Conservation (phyloP, 768 basidiomycete species). For the Rhodotorula kratochvilovae region DNA sequence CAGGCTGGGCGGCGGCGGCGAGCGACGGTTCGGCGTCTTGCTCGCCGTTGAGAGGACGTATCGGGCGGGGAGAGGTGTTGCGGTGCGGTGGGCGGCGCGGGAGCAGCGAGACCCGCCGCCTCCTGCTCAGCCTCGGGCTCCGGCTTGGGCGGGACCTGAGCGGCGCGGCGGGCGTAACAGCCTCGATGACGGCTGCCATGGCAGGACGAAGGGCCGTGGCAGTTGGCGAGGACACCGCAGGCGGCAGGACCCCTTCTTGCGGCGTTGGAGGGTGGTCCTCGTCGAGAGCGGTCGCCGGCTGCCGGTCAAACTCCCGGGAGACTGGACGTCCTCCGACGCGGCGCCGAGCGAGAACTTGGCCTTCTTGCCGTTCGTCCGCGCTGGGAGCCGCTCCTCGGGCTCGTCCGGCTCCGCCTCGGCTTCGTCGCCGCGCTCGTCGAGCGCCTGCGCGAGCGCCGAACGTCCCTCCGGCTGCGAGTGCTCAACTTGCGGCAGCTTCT, state of each 20-base stretch:
- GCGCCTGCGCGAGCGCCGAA: conserved; percentile 5
- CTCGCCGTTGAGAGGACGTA: neutral
- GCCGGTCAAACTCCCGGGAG: neutral
- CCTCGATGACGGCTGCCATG: conserved; percentile 18
- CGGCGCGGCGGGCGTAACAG: conserved; percentile 3
- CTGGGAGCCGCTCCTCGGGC: neutral
- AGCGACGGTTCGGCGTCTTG: neutral
- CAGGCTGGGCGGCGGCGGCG: conserved; percentile 1
- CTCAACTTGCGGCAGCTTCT: conserved; percentile 20
- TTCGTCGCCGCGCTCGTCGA: neutral
- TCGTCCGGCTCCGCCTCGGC: neutral
- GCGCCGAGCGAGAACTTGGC: conserved; percentile 30
- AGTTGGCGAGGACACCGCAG: conserved; percentile 25
- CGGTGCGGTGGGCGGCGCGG: neutral
- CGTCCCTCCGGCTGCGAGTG: neutral
- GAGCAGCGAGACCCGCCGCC: neutral
- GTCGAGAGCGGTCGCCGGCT: neutral
- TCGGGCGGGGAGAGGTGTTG: conserved; percentile 10
- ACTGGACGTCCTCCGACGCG: conserved; percentile 3
- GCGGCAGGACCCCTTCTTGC: neutral
- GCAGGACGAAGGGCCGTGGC: conserved; percentile 18
- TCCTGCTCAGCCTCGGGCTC: neutral
- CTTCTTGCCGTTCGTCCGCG: conserved; percentile 2
- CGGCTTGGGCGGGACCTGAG: neutral
- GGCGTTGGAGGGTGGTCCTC: neutral